Evolutionary conservation across 768 basidiomycete genomes (phyloP).

Genomic region (Boletus rubroflammeus): DNA sequence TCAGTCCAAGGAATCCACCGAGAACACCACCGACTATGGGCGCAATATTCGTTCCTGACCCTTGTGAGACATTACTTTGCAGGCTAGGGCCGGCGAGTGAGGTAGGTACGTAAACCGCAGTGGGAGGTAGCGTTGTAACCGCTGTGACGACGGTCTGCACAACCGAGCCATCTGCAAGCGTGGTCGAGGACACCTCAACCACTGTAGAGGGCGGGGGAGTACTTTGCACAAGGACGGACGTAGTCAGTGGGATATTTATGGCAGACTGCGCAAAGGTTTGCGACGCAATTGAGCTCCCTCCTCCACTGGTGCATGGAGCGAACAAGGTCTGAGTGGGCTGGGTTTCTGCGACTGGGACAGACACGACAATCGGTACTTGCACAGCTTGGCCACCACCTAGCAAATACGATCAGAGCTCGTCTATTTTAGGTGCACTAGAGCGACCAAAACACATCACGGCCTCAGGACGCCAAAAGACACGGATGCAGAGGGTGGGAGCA

Average conservation of each 20-base stretch:
- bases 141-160: constrained; percentile 34
- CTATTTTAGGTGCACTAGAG: neutral
- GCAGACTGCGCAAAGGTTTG: constrained; percentile 7
- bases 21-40: constrained; percentile 53
- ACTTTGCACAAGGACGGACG: constrained; percentile 27
- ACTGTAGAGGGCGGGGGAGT: constrained; percentile 33
- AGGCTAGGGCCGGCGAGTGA: constrained; percentile 12
- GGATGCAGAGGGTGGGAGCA: neutral
- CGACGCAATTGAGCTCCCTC: constrained; percentile 7
- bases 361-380: constrained; percentile 40
- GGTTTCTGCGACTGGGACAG: constrained; percentile 31
- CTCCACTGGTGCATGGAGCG: constrained; percentile 35
- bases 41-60: constrained; percentile 33
- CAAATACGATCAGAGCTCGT: constrained; percentile 1
- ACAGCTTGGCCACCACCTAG: constrained; percentile 30
- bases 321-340: constrained; percentile 39
- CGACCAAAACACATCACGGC: constrained; percentile 18
- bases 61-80: constrained; percentile 14
- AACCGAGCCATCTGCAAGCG: constrained; percentile 41
- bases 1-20: constrained; percentile 51
- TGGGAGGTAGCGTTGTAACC: constrained; percentile 35
- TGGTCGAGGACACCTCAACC: constrained; percentile 33
- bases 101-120: constrained; percentile 27
- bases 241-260: constrained; percentile 12
- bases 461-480: constrained; percentile 1